Evolutionary conservation across 1,139 yeast species (phyloP).

Genomic region (Kluyveromyces sp.): DNA sequence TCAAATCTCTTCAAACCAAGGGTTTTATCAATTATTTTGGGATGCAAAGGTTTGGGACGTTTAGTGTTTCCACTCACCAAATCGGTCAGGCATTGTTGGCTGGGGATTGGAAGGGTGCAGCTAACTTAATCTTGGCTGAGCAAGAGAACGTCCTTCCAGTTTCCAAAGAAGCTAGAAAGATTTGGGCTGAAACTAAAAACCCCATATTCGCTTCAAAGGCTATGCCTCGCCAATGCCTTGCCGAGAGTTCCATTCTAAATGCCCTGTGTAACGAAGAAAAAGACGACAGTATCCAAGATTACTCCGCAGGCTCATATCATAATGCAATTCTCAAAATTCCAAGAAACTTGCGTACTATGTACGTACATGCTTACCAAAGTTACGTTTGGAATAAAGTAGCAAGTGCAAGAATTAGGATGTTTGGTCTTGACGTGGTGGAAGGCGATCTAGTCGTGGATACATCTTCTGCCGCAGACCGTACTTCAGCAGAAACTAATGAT

Average conservation of each 20-base stretch:
- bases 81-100: slow-evolving; percentile 68
- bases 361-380: slow-evolving; percentile 95
- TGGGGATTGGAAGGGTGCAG: slow-evolving; percentile 76
- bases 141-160: slow-evolving; percentile 81
- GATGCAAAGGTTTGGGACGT: slow-evolving; percentile 96
- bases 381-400: slow-evolving; percentile 90
- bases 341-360: slow-evolving; percentile 85
- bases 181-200: slow-evolving; percentile 73
- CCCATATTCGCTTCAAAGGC: slow-evolving; percentile 55
- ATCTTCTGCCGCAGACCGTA: slow-evolving; percentile 19
- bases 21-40: slow-evolving; percentile 95
- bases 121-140: slow-evolving; percentile 68
- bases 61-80: slow-evolving; percentile 82
- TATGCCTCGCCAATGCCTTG: slow-evolving; percentile 85
- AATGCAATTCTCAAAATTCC: slow-evolving; percentile 89
- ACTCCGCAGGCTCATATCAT: slow-evolving; percentile 48
- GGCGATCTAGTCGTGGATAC: slow-evolving; percentile 75
- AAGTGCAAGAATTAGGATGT: slow-evolving; percentile 63
- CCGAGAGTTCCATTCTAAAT: slow-evolving; percentile 69
- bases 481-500: slow-evolving; percentile 18
- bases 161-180: slow-evolving; percentile 69
- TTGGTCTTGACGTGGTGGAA: slow-evolving; percentile 61
- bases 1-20: slow-evolving; percentile 49
- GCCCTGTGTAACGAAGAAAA: slow-evolving; percentile 45
- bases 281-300: slow-evolving; percentile 42